Percentiles rank a stretch among this genome's conserved stretches.
Evolutionary conservation across 139 green algal species (phyloP).

Genomic region (Chlamydomonas sphaeroides): DNA sequence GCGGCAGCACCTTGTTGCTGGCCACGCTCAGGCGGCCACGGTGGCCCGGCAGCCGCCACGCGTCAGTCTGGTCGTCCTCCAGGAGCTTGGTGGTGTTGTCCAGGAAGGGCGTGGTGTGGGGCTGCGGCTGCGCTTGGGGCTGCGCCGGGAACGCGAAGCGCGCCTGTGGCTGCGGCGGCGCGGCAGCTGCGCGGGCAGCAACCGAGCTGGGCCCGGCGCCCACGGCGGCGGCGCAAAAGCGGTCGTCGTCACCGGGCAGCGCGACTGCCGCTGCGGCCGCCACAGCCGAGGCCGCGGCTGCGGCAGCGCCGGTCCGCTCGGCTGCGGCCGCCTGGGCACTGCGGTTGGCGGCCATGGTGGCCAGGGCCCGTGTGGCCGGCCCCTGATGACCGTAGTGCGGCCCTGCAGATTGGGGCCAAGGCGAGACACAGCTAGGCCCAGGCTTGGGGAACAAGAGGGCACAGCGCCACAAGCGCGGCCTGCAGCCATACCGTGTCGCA

Average conservation of each 20-base stretch:
- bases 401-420: no score
- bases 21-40: conserved; percentile 39
- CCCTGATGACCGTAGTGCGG: not conserved
- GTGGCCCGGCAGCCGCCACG: conserved; percentile 6
- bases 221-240: no score
- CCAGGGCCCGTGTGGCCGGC: not conserved
- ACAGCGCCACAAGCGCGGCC: no score
- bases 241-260: conserved; percentile 47
- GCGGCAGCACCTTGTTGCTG: conserved; percentile 38
- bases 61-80: conserved; percentile 22
- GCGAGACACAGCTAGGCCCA: no score
- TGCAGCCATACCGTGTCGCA: no score
- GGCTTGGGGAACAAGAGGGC: no score
- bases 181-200: not conserved
- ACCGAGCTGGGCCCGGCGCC: not conserved
- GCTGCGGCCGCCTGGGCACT: no score
- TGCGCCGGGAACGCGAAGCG: not conserved
- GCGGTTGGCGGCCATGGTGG: not conserved
- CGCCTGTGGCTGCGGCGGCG: not conserved
- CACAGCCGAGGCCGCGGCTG: not conserved
- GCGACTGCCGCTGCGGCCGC: conserved; percentile 35
- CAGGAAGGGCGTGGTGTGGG: conserved; percentile 9
- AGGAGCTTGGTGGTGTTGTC: conserved; percentile 56
- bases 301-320: no score
- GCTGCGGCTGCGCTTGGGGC: not conserved